Evolutionary conservation across 208 protist species (phyloP).

Genomic region (Trypanosoma brucei): DNA sequence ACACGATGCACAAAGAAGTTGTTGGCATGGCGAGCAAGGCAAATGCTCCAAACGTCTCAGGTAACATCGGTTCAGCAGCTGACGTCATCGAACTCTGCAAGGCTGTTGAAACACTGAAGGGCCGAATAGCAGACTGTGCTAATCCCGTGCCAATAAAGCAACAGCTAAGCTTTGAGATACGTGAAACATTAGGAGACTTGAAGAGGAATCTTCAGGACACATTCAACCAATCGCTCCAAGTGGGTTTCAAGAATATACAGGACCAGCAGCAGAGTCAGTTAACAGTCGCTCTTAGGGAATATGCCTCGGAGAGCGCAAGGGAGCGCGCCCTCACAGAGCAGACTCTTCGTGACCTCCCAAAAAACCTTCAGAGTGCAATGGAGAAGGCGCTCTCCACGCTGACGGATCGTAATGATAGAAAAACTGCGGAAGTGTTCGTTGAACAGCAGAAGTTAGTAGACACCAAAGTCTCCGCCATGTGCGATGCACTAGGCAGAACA

Average conservation of each 20-base stretch:
- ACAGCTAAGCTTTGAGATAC: conserved; percentile 16
- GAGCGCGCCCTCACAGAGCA: conserved; percentile 4
- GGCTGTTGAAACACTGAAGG: conserved; percentile 6
- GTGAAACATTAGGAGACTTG: conserved; percentile 8
- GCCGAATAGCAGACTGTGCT: conserved; percentile 1
- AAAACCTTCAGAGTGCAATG: conserved; percentile 19
- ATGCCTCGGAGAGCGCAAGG: neutral
- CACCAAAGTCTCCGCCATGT: conserved; percentile 7
- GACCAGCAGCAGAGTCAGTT: conserved; percentile 10
- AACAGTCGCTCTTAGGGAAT: neutral
- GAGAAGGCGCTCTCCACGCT: conserved; percentile 18
- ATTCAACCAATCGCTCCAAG: conserved; percentile 6
- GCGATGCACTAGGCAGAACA: conserved; percentile 3
- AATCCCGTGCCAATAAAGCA: conserved; percentile 6
- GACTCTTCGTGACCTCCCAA: conserved; percentile 12
- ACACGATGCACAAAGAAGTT: conserved; percentile 14
- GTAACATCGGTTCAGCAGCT: neutral
- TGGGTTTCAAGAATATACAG: conserved; percentile 6
- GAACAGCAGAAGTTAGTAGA: conserved; percentile 11
- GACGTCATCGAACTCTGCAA: neutral
- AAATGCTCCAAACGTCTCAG: neutral
- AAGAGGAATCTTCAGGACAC: conserved; percentile 8
- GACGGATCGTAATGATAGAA: conserved; percentile 2
- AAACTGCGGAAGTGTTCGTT: conserved; percentile 1
- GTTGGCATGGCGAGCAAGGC: conserved; percentile 5